These are phyloP conservation scores for Sugiyamaella floridensis DNA, from an alignment of 805 yeast species.

Conservation along the genomic window DNA sequence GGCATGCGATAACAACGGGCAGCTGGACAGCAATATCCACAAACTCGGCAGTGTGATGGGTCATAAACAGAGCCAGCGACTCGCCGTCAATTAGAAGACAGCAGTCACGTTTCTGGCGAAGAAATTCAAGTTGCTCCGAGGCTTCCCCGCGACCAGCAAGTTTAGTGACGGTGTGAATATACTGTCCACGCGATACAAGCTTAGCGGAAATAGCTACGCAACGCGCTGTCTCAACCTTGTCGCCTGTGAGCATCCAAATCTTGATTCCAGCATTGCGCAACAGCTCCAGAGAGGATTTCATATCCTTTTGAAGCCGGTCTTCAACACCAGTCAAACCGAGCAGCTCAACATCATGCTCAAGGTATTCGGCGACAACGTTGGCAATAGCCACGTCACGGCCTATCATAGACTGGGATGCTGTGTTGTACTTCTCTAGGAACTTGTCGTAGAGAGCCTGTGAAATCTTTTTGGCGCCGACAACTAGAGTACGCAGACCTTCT, in stretches of 20 bases:
- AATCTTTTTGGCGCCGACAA: constrained; percentile 79
- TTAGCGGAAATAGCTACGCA: constrained; percentile 97
- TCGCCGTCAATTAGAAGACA: constrained; percentile 93
- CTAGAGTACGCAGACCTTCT: constrained; percentile 93
- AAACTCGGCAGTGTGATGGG: constrained; percentile 60
- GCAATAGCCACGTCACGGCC: constrained; percentile 75
- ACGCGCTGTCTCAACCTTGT: constrained; percentile 95
- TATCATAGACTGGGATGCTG: constrained; percentile 71
- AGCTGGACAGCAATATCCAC: constrained; percentile 67
- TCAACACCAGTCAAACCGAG: constrained; percentile 96
- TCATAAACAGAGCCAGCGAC: constrained; percentile 64
- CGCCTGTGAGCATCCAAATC: constrained; percentile 99
- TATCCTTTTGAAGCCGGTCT: constrained; percentile 86
- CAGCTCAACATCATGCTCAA: constrained; percentile 79
- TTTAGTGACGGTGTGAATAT: constrained; percentile 77
- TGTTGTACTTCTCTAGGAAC: constrained; percentile 56
- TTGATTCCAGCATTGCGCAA: constrained; percentile 93
- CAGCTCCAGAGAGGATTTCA: constrained; percentile 84
- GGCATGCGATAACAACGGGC: constrained; percentile 96
- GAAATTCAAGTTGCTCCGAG: constrained; percentile 63
- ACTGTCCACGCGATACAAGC: constrained; percentile 87
- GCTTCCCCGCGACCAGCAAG: constrained; percentile 58
- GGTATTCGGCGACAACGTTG: constrained; percentile 53
- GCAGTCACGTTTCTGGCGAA: constrained; percentile 55
- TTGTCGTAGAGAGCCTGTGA: constrained; percentile 47